Evolutionary conservation across 768 basidiomycete species (phyloP), one percentile per base, ranked within the genome.

Genomic region (Kwoniella dejecticola): DNA sequence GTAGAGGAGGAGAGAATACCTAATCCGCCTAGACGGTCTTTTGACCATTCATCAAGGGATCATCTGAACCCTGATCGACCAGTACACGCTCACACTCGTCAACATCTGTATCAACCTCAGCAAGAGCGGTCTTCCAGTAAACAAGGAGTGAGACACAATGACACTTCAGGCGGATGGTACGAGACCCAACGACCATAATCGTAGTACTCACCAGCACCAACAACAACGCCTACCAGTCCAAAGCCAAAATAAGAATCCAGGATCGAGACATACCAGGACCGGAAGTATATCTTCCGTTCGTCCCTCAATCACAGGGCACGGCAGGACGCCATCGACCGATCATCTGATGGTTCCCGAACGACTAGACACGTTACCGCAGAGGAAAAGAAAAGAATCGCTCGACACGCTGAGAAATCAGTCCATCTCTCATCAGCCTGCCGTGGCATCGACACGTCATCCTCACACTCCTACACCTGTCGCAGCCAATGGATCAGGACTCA

Each of bases 351-450:
- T 52, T 24, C 58, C 58, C 10, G 58, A 44, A 36, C 41, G 58
- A 21, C n/a, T 53, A 4, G 42, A 60, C 24, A 60, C 58, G 3
- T 50, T 52, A 15, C 38, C 40, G 4, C 49, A 60, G 23, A 50
- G 58, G 24, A 60, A 53, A 24, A 52, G 58, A 38, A 50, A 52
- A 41, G 58, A 53, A 36, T 60, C 58, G 15, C 26, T 52, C 6
- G 58, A 59, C 21, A 59, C 48, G 7, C 48, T 57, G 7, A 26
- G 56, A 13, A 41, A 42, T 38, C 33, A 53, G 17, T 12, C 36
- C 17, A 41, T 42, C 13, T 26, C 52, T 1, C 2, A 50, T 8
- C 4, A 26, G 33, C 52, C 33, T n/a, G n/a, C n/a, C n/a, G n/a
- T n/a, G n/a, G n/a, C n/a, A n/a, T n/a, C n/a, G n/a, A n/a, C n/a